Conservation (phyloP, 345 rosid species). For the Eucalyptus polybractea region DNA sequence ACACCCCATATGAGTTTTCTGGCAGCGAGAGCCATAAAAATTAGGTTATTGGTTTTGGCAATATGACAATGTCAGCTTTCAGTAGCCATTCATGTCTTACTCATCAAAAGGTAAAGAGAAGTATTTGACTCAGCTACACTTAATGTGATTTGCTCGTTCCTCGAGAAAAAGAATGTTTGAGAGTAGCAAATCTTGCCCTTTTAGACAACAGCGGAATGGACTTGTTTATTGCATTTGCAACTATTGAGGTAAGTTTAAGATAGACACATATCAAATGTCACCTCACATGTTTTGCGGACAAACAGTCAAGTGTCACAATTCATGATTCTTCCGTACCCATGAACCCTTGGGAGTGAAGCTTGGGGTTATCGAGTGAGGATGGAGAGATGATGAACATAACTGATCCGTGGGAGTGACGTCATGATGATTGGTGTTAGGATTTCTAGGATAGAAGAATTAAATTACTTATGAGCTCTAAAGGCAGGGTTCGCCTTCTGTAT, state of each 20-base stretch:
- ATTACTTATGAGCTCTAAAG: too few relatives aligned
- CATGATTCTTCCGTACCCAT: too few relatives aligned
- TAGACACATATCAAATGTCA: neutral
- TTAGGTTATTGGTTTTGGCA: neutral
- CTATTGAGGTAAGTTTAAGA: neutral
- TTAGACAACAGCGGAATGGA: neutral
- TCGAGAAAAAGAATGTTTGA: neutral
- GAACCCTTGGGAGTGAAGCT: too few relatives aligned
- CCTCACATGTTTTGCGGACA: neutral
- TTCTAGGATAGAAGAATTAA: too few relatives aligned
- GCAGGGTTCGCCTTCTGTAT: rapidly evolving
- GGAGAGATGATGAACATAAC: too few relatives aligned
- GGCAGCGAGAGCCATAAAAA: neutral
- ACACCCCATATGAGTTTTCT: neutral
- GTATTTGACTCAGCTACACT: constrained; percentile 59
- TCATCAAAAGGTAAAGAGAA: constrained; percentile 29
- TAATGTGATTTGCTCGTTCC: neutral
- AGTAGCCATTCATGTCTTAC: neutral
- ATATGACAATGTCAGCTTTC: neutral
- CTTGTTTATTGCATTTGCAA: neutral
- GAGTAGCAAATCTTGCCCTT: neutral
- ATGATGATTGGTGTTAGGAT: too few relatives aligned
- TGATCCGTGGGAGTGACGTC: rapidly evolving
- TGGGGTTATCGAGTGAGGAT: too few relatives aligned
- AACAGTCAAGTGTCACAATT: neutral